Conservation (phyloP, 495 filamentous ascomycete species). For the Podospora pseudocomata region DNA sequence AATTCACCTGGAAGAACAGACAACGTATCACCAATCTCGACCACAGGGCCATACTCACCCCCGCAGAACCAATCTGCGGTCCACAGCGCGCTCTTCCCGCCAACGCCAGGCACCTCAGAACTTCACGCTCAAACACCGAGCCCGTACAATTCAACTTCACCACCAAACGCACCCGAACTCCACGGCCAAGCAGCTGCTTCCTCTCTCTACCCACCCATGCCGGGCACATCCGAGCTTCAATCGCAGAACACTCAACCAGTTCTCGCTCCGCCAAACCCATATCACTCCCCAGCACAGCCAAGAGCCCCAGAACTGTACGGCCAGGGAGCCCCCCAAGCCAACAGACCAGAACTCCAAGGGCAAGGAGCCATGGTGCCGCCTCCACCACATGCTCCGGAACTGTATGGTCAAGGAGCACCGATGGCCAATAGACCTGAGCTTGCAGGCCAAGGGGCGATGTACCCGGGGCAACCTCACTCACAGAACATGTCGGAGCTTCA, state of each 20-base stretch:
- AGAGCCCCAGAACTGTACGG: slow-evolving; percentile 32
- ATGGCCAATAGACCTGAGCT: background rate
- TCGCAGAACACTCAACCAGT: background rate
- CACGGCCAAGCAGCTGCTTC: background rate
- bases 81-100: background rate
- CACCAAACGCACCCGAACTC: slow-evolving; percentile 7
- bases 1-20: slow-evolving; percentile 21
- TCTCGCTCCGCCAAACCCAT: background rate
- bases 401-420: slow-evolving; percentile 9
- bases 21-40: slow-evolving; percentile 41
- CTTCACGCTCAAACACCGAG: slow-evolving; percentile 4
- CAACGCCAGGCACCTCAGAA: slow-evolving; percentile 7
- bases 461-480: background rate
- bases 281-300: slow-evolving; percentile 8
- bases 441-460: background rate
- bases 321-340: slow-evolving; percentile 22
- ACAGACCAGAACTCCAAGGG: slow-evolving; percentile 32
- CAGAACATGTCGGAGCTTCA: slow-evolving; percentile 2
- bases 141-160: background rate
- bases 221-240: slow-evolving; percentile 10
- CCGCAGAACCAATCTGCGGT: slow-evolving; percentile 16
- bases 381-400: slow-evolving; percentile 13
- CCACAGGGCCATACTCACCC: slow-evolving; percentile 19
- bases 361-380: slow-evolving; percentile 17
- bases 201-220: slow-evolving; percentile 3